Conservation (phyloP, 2,329 filamentous ascomycete species). For the Cryphonectria parasitica region DNA sequence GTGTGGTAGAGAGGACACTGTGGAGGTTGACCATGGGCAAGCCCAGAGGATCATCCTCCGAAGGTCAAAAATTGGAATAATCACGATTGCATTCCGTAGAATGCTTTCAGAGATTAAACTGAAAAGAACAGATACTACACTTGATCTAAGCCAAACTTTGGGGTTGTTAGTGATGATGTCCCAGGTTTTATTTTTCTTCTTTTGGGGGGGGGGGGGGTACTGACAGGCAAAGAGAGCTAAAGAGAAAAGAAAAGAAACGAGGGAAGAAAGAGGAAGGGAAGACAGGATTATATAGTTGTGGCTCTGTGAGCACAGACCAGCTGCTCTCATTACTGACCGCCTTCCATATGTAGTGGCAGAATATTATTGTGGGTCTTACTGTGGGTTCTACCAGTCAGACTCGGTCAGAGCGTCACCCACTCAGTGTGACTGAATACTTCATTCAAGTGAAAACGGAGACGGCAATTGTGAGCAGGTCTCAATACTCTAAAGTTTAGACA, state of each 20-base stretch:
- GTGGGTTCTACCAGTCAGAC: neutral
- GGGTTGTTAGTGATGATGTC: neutral
- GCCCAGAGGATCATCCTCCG: slow-evolving; percentile 61
- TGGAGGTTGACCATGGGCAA: slow-evolving; percentile 65
- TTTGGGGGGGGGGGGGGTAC: slow-evolving; percentile 4
- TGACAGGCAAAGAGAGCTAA: slow-evolving; percentile 46
- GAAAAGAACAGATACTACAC: slow-evolving; percentile 83
- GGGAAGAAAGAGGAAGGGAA: neutral
- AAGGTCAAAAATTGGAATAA: slow-evolving; percentile 73
- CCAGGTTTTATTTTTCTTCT: neutral
- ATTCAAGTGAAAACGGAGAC: neutral
- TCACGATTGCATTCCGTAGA: slow-evolving; percentile 66
- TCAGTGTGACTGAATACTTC: neutral
- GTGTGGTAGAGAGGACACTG: slow-evolving; percentile 75
- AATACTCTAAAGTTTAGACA: neutral
- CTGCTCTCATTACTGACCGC: neutral
- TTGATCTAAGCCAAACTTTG: slow-evolving; percentile 62
- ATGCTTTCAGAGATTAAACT: slow-evolving; percentile 80
- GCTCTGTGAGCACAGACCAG: neutral
- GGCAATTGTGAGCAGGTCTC: neutral
- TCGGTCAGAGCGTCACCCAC: neutral
- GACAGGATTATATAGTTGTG: slow-evolving; percentile 1
- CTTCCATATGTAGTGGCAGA: neutral
- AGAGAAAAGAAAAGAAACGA: slow-evolving; percentile 51
- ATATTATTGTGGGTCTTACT: neutral